Conservation (phyloP, 768 basidiomycete species). For the Termitomyces bulborhizus region DNA sequence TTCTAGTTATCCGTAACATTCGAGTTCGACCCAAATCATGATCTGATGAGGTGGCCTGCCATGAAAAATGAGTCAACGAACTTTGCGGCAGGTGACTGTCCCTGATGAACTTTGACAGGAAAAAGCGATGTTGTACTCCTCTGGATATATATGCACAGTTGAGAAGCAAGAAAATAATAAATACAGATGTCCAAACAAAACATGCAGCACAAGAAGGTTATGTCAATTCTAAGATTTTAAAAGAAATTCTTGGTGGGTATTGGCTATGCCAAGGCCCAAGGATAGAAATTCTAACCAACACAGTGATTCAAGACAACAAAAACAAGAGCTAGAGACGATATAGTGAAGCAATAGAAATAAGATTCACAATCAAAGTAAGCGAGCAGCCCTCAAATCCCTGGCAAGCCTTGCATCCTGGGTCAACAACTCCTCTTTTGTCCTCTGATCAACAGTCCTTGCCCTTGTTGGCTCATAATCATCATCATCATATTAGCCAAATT, state of each 20-base stretch:
- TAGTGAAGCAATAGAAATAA: neutral
- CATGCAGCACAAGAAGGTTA: too few species aligned
- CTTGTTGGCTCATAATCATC: too few species aligned
- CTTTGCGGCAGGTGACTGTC: conserved; percentile 1
- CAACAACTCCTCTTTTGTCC: neutral
- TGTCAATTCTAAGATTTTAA: too few species aligned
- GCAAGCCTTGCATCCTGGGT: conserved; percentile 39
- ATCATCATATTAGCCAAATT: too few species aligned
- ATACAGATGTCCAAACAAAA: too few species aligned
- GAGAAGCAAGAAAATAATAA: too few species aligned
- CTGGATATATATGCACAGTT: too few species aligned
- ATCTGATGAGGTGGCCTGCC: conserved; percentile 94
- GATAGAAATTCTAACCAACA: neutral
- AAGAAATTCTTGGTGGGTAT: too few species aligned
- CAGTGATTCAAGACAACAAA: neutral
- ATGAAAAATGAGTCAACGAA: conserved; percentile 9
- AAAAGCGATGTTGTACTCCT: too few species aligned
- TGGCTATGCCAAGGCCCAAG: too few species aligned
- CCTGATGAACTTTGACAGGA: too few species aligned
- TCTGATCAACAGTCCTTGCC: too few species aligned
- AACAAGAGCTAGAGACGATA: neutral
- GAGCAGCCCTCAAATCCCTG: conserved; percentile 46
- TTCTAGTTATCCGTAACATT: conserved; percentile 91
- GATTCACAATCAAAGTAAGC: conserved; percentile 36
- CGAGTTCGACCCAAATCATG: conserved; percentile 96